phyloP scores from a whole-genome alignment of 768 basidiomycete genomes.

The Cyathus striatus region DNA sequence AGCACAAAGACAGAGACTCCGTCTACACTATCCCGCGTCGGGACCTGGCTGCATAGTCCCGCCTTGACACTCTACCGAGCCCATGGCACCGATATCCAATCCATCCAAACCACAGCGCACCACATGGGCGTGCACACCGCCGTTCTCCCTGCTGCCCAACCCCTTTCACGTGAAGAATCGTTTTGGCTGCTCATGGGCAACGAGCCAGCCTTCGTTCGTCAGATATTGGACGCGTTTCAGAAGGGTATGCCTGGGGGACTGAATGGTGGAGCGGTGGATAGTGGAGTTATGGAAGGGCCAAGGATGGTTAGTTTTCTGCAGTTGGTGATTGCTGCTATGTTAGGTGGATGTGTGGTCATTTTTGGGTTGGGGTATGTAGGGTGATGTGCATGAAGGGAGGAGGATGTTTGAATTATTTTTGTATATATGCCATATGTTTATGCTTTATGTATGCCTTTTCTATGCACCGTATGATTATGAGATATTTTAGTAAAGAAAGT shows the following conservation, averaged over 20 bases:
- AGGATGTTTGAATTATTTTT: too few species aligned
- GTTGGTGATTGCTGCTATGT: conserved; percentile 9
- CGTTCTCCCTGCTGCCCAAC: conserved; percentile 3
- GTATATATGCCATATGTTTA: too few species aligned
- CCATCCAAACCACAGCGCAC: not conserved
- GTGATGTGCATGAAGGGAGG: too few species aligned
- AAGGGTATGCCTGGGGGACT: conserved; percentile 13
- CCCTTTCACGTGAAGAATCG: conserved; percentile 13
- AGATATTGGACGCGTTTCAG: conserved; percentile 18
- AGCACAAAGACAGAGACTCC: conserved; percentile 9
- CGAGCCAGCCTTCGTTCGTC: conserved; percentile 18
- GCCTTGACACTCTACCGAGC: not conserved
- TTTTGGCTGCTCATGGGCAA: conserved; percentile 28
- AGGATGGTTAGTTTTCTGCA: conserved; percentile 11
- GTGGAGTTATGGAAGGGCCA: conserved; percentile 6
- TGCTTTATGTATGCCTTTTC: too few species aligned
- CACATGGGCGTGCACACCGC: conserved; percentile 10
- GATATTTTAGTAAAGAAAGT: too few species aligned
- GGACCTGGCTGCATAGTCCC: not conserved
- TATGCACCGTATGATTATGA: too few species aligned
- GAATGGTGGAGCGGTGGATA: conserved; percentile 6
- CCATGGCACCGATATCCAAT: not conserved
- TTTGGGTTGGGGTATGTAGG: too few species aligned
- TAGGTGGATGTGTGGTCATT: conserved; percentile 9
- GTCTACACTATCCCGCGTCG: conserved; percentile 1